These are phyloP conservation scores for Cadophora sp. DNA, from an alignment of 2,329 filamentous ascomycete species.

Conservation along the genomic window DNA sequence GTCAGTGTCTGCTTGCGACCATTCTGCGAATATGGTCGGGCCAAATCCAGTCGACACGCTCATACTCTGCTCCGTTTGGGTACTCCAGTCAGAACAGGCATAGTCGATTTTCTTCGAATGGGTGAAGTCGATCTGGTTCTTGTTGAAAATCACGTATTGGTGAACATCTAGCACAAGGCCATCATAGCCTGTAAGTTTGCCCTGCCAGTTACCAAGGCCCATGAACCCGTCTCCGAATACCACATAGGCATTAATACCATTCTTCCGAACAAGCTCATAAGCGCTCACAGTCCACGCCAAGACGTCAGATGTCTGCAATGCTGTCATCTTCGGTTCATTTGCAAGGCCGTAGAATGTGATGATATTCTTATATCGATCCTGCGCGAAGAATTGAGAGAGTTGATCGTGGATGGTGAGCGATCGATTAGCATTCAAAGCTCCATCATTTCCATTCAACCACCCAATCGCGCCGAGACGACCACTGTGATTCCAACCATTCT, in stretches of 20 bases:
- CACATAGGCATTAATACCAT: constrained; percentile 75
- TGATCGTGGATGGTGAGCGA: constrained; percentile 87
- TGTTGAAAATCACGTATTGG: constrained; percentile 98
- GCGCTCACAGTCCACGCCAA: constrained; percentile 81
- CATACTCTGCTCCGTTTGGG: constrained; percentile 77
- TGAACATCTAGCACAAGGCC: constrained; percentile 92
- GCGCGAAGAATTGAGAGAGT: constrained; percentile 90
- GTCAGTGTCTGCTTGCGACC: constrained; percentile 97
- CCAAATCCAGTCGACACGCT: constrained; percentile 82
- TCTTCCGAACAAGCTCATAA: constrained; percentile 73
- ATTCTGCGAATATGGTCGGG: constrained; percentile 93
- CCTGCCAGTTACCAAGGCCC: constrained; percentile 90
- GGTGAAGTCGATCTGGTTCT: constrained; percentile 79
- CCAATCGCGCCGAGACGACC: constrained; percentile 80
- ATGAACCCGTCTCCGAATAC: constrained; percentile 96
- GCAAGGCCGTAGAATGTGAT: constrained; percentile 91
- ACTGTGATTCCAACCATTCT: constrained; percentile 98
- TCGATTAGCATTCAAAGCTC: constrained; percentile 77
- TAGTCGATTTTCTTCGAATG: constrained; percentile 87
- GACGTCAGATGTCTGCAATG: constrained; percentile 69
- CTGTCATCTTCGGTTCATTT: constrained; percentile 91
- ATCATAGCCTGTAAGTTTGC: constrained; percentile 73
- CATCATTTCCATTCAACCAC: constrained; percentile 93
- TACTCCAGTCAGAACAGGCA: constrained; percentile 85
- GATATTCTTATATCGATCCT: constrained; percentile 90